Evolutionary conservation across 805 yeast genomes (phyloP).

Genomic region (Wickerhamomyces pijperi): DNA sequence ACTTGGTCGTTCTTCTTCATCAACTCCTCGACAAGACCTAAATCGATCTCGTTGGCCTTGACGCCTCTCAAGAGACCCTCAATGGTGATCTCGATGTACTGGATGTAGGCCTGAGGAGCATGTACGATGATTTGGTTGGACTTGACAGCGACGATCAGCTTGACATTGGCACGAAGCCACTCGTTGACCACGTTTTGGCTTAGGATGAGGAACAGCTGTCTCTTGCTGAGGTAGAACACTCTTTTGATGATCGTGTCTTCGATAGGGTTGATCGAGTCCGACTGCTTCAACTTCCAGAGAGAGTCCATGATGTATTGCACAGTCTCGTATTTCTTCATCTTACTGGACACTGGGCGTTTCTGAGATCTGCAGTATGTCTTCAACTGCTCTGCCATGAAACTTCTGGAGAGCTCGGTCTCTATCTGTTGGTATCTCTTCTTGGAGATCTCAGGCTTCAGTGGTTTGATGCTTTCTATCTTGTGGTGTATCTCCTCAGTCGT

Average conservation of each 20-base stretch:
- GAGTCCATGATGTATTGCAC: constrained; percentile 4
- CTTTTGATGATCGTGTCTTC: constrained; percentile 11
- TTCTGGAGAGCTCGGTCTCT: constrained; percentile 3
- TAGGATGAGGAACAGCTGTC: constrained; percentile 13
- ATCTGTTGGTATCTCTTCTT: constrained; percentile 12
- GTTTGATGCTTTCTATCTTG: constrained; percentile 8
- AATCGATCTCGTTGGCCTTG: constrained; percentile 7
- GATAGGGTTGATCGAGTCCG: constrained; percentile 7
- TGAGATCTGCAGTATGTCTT: constrained; percentile 8
- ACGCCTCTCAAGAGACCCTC: constrained; percentile 9
- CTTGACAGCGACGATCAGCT: constrained; percentile 12
- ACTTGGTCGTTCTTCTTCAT: constrained; percentile 2
- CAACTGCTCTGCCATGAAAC: constrained; percentile 11
- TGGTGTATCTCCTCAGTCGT: constrained; percentile 4
- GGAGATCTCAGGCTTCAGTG: constrained; percentile 9
- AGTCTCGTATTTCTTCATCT: constrained; percentile 3
- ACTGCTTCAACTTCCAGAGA: constrained; percentile 11
- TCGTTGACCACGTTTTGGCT: constrained; percentile 12
- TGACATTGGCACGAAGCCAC: constrained; percentile 18
- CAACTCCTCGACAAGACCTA: constrained; percentile 6
- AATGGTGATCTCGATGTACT: constrained; percentile 16
- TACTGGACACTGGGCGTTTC: not conserved
- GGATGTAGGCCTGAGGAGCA: constrained; percentile 13
- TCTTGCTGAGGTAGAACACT: constrained; percentile 11
- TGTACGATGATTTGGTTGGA: constrained; percentile 13